Evolutionary conservation across 2,329 filamentous ascomycete species (phyloP), one percentile per base, ranked within the genome.

Genomic region (Teratosphaeria gauchensis): DNA sequence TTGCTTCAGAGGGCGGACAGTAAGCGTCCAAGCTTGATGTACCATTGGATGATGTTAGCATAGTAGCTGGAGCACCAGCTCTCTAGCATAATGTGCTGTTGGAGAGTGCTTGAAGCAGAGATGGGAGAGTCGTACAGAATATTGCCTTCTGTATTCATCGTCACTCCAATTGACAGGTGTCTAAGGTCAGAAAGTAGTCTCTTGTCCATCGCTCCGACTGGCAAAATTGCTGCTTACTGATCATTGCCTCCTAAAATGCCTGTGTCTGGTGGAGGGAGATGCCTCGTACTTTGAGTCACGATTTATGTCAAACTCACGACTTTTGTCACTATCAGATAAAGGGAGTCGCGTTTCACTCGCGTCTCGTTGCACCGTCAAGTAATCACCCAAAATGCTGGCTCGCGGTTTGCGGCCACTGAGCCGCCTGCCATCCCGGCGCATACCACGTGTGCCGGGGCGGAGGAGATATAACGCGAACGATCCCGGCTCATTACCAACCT

Each of bases 401-500:
- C 52, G 52, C 16, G 28, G 28, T 53, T n/a, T 53, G 52, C 52
- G 52, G 52, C 52, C 32, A 53, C 19, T 35, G 19, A 11, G 52
- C 52, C 21, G 52, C 52, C n/a, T 21, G 2, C 52, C 32, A 35
- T n/a, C 52, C 1, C 52, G 6, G 8, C 52, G 52, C 19, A 32
- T 16, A 28, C 28, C 21, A 33, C 61, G 63, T 12, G 63, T 63
- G 61, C 59, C 61, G 6, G 42, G 42, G n/a, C 62, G 65, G 53
- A 61, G 58, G 30, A 64, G 63, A 60, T 65, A 66, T 51, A 59
- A 60, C 52, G n/a, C 62, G 58, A 60, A 62, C 53, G 32, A 48
- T n/a, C 42, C 62, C 16, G 53, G 53, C 28, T 54, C 62, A 8
- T 67, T 68, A 28, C 67, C 63, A 24, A 71, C 69, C 6, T 71